Conservation (phyloP, 1,284 basidiomycete genomes). For the Heliocybe sulcata region DNA sequence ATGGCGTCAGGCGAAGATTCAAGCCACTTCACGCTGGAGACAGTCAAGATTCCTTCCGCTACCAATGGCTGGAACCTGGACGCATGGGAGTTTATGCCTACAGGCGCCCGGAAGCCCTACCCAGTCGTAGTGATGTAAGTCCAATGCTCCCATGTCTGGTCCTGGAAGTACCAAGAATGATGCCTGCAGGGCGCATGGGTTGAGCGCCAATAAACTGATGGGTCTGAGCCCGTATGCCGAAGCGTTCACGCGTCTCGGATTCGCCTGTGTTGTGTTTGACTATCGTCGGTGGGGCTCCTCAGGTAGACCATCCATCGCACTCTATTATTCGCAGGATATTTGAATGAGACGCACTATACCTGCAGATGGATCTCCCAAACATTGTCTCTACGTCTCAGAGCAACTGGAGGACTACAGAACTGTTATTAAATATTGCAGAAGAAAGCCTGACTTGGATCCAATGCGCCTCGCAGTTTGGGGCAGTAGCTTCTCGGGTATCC, state of each 20-base stretch:
- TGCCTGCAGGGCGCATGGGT: constrained; percentile 25
- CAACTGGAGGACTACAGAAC: constrained; percentile 33
- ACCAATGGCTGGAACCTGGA: constrained; percentile 26
- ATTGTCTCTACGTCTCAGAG: constrained; percentile 23
- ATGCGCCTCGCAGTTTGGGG: constrained; percentile 28
- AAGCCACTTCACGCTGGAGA: constrained; percentile 3
- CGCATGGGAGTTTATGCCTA: constrained; percentile 26
- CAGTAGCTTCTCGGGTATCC: constrained; percentile 22
- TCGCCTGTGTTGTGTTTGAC: constrained; percentile 30
- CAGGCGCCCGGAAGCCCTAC: constrained; percentile 7
- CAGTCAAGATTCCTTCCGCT: constrained; percentile 25
- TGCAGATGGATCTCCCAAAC: constrained; percentile 26
- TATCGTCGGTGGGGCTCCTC: constrained; percentile 32
- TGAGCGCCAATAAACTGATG: constrained; percentile 25
- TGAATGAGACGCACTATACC: not conserved
- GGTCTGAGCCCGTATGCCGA: constrained; percentile 25
- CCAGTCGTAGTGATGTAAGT: constrained; percentile 30
- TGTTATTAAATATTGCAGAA: constrained; percentile 26
- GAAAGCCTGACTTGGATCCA: constrained; percentile 23
- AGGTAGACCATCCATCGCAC: constrained; percentile 14
- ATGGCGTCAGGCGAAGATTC: not conserved
- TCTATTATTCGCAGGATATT: not conserved
- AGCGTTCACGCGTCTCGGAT: constrained; percentile 23
- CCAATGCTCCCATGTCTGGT: not conserved
- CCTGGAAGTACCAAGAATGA: not conserved